Evolutionary conservation across 352 stramenopile genomes (phyloP), one percentile per base, ranked within the genome.

Genomic region (Phytophthora lateralis): DNA sequence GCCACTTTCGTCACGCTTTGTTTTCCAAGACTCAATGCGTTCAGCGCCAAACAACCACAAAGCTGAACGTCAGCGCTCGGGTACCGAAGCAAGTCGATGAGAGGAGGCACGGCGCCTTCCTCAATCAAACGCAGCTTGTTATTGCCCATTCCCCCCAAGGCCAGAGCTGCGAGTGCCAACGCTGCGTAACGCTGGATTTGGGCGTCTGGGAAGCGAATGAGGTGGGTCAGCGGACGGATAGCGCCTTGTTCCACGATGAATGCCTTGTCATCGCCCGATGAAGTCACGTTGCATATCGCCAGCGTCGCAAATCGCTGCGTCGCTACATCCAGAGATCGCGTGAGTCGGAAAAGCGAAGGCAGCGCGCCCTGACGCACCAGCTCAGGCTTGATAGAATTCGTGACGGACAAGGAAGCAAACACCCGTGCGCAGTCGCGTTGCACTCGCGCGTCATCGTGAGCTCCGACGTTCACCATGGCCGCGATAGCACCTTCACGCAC

Each of bases 141-240:
- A 54, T 86, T 85, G n/a, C 85, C 84, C 57, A 97, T 88, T 57
- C 92, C 93, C 24, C 96, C 97, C 1, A 99, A 73, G 1, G 88
- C 91, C 20, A 99, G 69, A 20, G 88, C 96, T 14, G 96, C 95
- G 7, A 99, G 69, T 14, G 95, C 85, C 46, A 99, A 77, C 6
- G 93, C 88, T 12, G 96, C 95, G 51, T 97, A 98, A 3, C 95
- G 82, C 75, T 99, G 95, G 57, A 99, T 98, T 69, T 99, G 91
- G 9, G 95, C 78, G 57, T 99, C 95, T 5, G 95, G 96, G 62
- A 98, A 99, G 17, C 95, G 80, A 8, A 96, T 82, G 41, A 99
- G 68, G 61, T 98, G 97, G 12, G 97, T 93, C 9, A 99, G 81
- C 14, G 97, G 89, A n/a, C 93, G 84, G 39, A 98, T 78, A 12